Evolutionary conservation across 129 eudicot species (phyloP).

Genomic region (Centella asiatica): DNA sequence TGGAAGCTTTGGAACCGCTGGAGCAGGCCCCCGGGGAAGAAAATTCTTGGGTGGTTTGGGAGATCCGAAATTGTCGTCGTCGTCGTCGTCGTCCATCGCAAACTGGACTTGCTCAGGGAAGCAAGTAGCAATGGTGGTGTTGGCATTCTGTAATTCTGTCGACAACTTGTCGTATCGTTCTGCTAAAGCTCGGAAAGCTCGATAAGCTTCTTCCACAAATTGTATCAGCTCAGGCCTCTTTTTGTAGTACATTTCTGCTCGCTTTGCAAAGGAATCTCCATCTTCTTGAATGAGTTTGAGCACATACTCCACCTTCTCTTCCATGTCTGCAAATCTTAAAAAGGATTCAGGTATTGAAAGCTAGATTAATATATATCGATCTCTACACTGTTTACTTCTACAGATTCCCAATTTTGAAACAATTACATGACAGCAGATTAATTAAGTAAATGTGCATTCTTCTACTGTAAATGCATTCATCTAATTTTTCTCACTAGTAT

Average conservation of each 20-base stretch:
- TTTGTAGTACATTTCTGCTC: slow-evolving; percentile 97
- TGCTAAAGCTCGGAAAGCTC: slow-evolving; percentile 67
- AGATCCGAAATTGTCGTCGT: slow-evolving; percentile 45
- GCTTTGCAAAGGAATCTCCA: slow-evolving; percentile 87
- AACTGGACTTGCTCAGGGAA: slow-evolving; percentile 77
- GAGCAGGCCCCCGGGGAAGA: slow-evolving; percentile 13
- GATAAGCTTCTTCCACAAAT: slow-evolving; percentile 69
- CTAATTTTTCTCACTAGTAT: too few relatives aligned
- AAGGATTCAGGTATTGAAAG: too few relatives aligned
- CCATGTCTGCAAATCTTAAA: slow-evolving; percentile 95
- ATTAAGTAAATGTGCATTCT: too few relatives aligned
- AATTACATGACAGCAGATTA: too few relatives aligned
- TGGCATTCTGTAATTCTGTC: slow-evolving; percentile 78
- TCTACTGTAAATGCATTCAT: too few relatives aligned
- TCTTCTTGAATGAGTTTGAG: slow-evolving; percentile 68
- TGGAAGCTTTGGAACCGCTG: slow-evolving; percentile 38
- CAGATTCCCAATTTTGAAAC: neutral
- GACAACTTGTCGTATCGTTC: slow-evolving; percentile 76
- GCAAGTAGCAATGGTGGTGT: slow-evolving; percentile 70
- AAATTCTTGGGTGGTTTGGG: slow-evolving; percentile 24
- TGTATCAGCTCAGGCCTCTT: slow-evolving; percentile 71
- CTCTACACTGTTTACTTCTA: neutral
- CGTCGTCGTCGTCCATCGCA: slow-evolving; percentile 61
- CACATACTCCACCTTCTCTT: slow-evolving; percentile 56
- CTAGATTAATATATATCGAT: neutral